Percentiles rank a stretch among this genome's conserved stretches.
These are phyloP conservation scores for Pecoramyces ruminantium DNA, from an alignment of 192 early-diverging fungal genomes.

Conservation along the genomic window DNA sequence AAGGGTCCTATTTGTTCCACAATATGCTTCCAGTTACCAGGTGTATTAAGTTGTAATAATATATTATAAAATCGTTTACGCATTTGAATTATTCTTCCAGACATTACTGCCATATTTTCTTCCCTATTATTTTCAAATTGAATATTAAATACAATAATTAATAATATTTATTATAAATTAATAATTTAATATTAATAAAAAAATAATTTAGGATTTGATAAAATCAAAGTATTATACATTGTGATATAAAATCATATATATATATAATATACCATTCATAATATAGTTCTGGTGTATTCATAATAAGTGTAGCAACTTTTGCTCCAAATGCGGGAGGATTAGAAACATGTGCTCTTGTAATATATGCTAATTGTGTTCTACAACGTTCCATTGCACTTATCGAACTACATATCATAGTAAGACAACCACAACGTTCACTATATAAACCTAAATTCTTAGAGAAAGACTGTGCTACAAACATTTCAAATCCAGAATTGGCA, in stretches of 20 bases:
- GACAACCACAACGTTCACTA: constrained; percentile 64
- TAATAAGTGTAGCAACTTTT: constrained; percentile 61
- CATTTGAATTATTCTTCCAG: constrained; percentile 80
- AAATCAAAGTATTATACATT: no score
- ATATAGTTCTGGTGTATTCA: constrained; percentile 66
- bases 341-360: constrained; percentile 75
- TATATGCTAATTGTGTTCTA: constrained; percentile 67
- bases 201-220: no score
- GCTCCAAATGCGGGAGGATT: constrained; percentile 88
- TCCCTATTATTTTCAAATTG: background rate
- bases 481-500: constrained; percentile 74
- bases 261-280: constrained; percentile 49
- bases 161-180: no score
- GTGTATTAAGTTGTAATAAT: constrained; percentile 58
- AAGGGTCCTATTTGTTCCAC: constrained; percentile 96
- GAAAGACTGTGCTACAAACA: constrained; percentile 86
- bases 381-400: constrained; percentile 32
- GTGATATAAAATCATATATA: no score
- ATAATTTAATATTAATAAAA: no score
- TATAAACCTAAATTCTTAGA: constrained; percentile 99
- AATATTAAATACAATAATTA: no score
- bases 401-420: constrained; percentile 52
- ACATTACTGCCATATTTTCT: constrained; percentile 60
- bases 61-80: constrained; percentile 45
- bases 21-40: constrained; percentile 93